phyloP scores from a whole-genome alignment of 2,329 filamentous ascomycete species.

The Sclerotiophoma versabilis region DNA sequence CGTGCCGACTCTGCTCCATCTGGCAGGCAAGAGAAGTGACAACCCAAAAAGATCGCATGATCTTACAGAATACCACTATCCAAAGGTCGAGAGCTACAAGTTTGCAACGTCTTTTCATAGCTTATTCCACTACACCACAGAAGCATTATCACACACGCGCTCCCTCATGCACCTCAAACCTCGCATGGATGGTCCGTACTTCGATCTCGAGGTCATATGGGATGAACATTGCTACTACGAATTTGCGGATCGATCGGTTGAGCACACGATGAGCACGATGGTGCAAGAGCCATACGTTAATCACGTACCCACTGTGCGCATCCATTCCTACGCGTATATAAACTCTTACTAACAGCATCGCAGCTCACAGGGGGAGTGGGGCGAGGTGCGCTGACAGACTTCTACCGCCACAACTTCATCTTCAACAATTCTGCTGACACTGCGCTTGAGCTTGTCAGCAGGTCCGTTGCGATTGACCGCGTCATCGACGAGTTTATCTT shows the following conservation, averaged over 20 bases:
- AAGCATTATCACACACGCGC: constrained; percentile 69
- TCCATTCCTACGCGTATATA: too few relatives aligned
- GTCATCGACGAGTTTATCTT: constrained; percentile 52
- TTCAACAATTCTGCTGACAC: constrained; percentile 73
- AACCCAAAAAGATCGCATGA: constrained; percentile 17
- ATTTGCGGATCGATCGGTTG: constrained; percentile 70
- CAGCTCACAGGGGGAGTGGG: constrained; percentile 69
- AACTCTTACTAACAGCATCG: neutral
- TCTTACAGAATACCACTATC: constrained; percentile 52
- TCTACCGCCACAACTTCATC: constrained; percentile 76
- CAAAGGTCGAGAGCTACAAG: constrained; percentile 50
- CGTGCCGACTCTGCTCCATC: constrained; percentile 26
- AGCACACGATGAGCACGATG: constrained; percentile 80
- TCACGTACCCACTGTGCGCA: constrained; percentile 65
- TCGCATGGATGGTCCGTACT: constrained; percentile 66
- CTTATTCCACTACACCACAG: constrained; percentile 55
- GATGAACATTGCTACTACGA: constrained; percentile 76
- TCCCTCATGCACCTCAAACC: constrained; percentile 69
- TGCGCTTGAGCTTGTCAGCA: constrained; percentile 70
- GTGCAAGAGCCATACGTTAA: constrained; percentile 79
- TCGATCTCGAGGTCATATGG: constrained; percentile 78
- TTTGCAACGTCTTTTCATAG: constrained; percentile 63
- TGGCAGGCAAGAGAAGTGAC: constrained; percentile 30
- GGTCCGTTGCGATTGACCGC: constrained; percentile 73
- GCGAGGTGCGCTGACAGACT: constrained; percentile 64